Evolutionary conservation across 148 eudicot species (phyloP), one percentile per base, ranked within the genome.

Genomic region (Limonium bicolor): DNA sequence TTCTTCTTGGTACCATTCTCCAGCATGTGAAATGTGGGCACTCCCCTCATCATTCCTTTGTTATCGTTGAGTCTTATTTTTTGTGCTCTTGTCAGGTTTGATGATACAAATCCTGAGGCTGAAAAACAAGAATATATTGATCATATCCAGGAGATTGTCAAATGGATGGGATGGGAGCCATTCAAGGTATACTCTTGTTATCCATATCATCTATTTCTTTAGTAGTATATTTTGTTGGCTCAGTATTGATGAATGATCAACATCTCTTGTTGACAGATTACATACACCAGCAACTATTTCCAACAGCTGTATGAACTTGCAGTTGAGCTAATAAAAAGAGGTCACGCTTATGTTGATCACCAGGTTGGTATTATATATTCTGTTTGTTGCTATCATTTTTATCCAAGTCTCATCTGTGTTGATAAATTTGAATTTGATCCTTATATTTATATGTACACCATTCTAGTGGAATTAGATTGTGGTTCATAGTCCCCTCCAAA

Each of bases 141-240:
- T 25, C 53, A 60, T 46, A 54, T 43, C 60, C 30, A 49, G 41
- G 94, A 88, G 55, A 87, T 78, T 62, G 90, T 87, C 20, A 43
- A 54, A 33, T 82, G 96, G 96, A 87, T 87, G 90, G 96, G 96
- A 14, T 87, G 96, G 96, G 62, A 76, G 54, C 94, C 97, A 35
- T 68, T 60, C 65, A 76, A 87, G 83, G 96, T 87, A 71, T 36
- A 12, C 34, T 6, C 13, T 5, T 14, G 7, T 46, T 43, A n/a
- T 6, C 7, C 15, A 1, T 28, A 6, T 16, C 8, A 10, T 17
- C 10, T 24, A 46, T 23, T 15, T 26, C 18, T 12, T 40, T 42
- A 24, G 7, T 6, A 9, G 7, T n/a, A 13, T 31, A 17, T 6
- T 25, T 16, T 41, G 38, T 49, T 19, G 46, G n/a, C n/a, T n/a